These are phyloP conservation scores for Blastocystis sp. DNA, from an alignment of 352 stramenopile species.

Conservation along the genomic window DNA sequence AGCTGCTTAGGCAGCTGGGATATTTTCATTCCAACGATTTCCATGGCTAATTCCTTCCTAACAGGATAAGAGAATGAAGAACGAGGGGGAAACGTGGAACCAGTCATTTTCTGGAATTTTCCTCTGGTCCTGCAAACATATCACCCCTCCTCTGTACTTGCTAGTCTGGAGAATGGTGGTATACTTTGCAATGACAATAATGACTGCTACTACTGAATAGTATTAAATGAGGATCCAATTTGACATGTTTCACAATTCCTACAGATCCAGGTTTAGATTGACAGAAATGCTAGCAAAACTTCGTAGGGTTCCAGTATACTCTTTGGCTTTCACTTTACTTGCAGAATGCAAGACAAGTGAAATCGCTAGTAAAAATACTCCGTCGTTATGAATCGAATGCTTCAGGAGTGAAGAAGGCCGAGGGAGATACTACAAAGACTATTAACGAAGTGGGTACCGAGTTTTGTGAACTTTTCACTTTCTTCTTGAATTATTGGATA, in stretches of 20 bases:
- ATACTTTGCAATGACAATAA: too few species aligned
- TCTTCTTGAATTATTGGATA: too few species aligned
- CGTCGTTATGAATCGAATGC: slow-evolving; percentile 12
- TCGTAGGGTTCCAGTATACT: not conserved
- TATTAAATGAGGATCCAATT: too few species aligned
- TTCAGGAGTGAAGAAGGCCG: not conserved
- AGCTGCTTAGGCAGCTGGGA: slow-evolving; percentile 28
- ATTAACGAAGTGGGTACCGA: not conserved
- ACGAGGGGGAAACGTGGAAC: slow-evolving; percentile 24
- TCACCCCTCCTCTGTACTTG: too few species aligned
- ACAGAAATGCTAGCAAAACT: slow-evolving; percentile 41
- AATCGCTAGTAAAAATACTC: not conserved
- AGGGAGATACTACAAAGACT: not conserved
- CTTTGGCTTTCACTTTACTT: not conserved
- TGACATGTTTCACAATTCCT: too few species aligned
- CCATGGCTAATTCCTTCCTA: not conserved
- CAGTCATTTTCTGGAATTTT: not conserved
- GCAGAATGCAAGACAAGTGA: not conserved
- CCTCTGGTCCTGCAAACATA: too few species aligned
- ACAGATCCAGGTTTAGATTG: too few species aligned
- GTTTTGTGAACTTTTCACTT: not conserved
- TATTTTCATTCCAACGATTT: slow-evolving; percentile 34
- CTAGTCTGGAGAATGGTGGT: too few species aligned
- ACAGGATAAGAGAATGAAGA: slow-evolving; percentile 2
- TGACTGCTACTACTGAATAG: too few species aligned